Conservation (phyloP, 2,329 filamentous ascomycete genomes). For the Hymenotorrendiella dingleyae region DNA sequence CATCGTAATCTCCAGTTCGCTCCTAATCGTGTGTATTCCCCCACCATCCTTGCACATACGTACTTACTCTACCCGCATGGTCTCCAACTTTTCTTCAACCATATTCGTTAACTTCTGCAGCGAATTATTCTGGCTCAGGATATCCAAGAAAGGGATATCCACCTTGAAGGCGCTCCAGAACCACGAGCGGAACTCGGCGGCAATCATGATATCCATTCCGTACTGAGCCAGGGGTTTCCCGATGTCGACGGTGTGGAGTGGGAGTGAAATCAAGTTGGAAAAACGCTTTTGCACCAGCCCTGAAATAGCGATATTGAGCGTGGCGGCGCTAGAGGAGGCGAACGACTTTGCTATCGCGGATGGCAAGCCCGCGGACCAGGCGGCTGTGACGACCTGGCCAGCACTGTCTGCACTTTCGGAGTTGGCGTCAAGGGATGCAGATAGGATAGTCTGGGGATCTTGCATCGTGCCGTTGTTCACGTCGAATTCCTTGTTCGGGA, state of each 20-base stretch:
- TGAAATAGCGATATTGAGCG: no score
- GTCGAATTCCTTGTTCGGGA: slow-evolving; percentile 6
- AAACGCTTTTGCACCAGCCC: slow-evolving; percentile 15
- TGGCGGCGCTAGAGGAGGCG: background rate
- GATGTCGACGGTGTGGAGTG: slow-evolving; percentile 12
- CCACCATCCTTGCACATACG: no score
- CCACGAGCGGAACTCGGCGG: slow-evolving; percentile 35
- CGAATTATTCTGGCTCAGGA: slow-evolving; percentile 6
- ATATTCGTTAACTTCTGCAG: slow-evolving; percentile 1
- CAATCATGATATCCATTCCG: slow-evolving; percentile 38
- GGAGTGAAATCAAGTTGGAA: slow-evolving; percentile 21
- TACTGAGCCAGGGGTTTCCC: slow-evolving; percentile 28
- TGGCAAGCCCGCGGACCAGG: slow-evolving; percentile 27
- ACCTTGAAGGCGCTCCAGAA: slow-evolving; percentile 31
- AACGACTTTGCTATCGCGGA: background rate
- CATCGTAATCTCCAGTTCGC: no score
- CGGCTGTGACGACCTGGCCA: slow-evolving; percentile 19
- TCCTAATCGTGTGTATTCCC: no score
- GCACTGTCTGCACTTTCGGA: slow-evolving; percentile 9
- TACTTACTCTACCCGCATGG: no score
- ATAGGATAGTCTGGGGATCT: slow-evolving; percentile 3
- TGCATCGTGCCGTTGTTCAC: background rate
- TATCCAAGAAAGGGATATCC: slow-evolving; percentile 31
- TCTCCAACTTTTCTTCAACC: slow-evolving; percentile 1
- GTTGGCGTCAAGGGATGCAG: slow-evolving; percentile 1